Conservation (phyloP, 2,329 filamentous ascomycete genomes). For the Xylariales sp. region DNA sequence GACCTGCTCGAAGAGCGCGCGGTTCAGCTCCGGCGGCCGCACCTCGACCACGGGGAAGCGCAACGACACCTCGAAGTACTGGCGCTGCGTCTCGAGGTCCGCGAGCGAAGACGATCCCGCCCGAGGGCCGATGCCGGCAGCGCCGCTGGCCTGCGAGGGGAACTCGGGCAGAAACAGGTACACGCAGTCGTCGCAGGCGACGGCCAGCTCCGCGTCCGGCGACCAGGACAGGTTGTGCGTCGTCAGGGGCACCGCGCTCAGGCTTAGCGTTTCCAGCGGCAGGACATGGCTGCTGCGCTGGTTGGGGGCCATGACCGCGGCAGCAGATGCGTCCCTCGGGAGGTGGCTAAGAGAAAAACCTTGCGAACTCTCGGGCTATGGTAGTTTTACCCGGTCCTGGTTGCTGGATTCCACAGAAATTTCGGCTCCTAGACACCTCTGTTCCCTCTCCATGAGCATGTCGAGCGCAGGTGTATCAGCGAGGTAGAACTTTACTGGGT, state of each 20-base stretch:
- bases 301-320: slow-evolving; percentile 15
- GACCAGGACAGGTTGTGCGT: slow-evolving; percentile 47
- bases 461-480: too few species aligned
- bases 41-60: slow-evolving; percentile 24
- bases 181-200: slow-evolving; percentile 52
- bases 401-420: too few species aligned
- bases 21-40: slow-evolving; percentile 20
- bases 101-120: too few species aligned
- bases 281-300: slow-evolving; percentile 28
- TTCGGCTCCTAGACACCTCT: too few species aligned
- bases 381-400: too few species aligned
- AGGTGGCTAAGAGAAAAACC: too few species aligned
- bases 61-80: slow-evolving; percentile 24
- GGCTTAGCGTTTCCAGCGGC: slow-evolving; percentile 40
- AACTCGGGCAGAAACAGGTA: slow-evolving; percentile 47
- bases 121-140: slow-evolving; percentile 8
- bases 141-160: slow-evolving; percentile 13
- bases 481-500: too few species aligned
- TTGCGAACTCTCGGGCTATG: too few species aligned
- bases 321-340: too few species aligned
- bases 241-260: slow-evolving; percentile 39
- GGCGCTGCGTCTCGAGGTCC: slow-evolving; percentile 18
- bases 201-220: slow-evolving; percentile 52
- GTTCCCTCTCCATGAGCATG: too few species aligned
- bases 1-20: slow-evolving; percentile 20